phyloP scores from a whole-genome alignment of 2,329 filamentous ascomycete species.

The Falciphora oryzae region DNA sequence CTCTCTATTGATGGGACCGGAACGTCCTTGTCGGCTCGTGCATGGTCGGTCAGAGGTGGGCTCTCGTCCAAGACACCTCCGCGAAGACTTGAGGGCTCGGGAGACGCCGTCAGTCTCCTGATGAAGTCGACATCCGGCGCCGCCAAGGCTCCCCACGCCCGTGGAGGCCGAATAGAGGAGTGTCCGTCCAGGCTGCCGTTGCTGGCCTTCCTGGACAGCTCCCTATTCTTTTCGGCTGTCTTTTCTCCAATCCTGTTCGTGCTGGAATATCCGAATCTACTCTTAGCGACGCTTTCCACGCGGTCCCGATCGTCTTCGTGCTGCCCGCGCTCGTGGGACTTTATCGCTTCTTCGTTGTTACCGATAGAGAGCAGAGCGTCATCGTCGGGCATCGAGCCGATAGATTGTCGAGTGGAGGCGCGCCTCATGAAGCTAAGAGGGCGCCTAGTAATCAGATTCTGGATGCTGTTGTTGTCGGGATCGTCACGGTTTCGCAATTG shows the following conservation, averaged over 20 bases:
- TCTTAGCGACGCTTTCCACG: constrained; percentile 18
- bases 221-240: constrained; percentile 30
- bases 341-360: constrained; percentile 14
- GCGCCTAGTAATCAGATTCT: not conserved
- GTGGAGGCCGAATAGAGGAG: constrained; percentile 17
- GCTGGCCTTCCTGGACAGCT: constrained; percentile 29
- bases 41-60: not conserved
- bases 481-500: constrained; percentile 11
- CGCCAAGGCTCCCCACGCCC: constrained; percentile 15
- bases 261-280: constrained; percentile 29
- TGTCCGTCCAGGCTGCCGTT: constrained; percentile 26
- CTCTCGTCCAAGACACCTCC: not conserved
- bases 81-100: constrained; percentile 11
- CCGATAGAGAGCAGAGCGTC: constrained; percentile 13
- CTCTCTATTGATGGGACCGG: constrained; percentile 29
- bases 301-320: constrained; percentile 22
- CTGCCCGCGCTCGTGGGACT: constrained; percentile 20
- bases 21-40: constrained; percentile 6
- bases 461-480: constrained; percentile 18
- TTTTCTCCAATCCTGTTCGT: constrained; percentile 27
- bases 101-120: constrained; percentile 15
- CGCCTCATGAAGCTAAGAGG: constrained; percentile 16
- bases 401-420: constrained; percentile 14
- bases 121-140: constrained; percentile 15
- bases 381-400: constrained; percentile 1